Evolutionary conservation across 192 early-diverging fungal genomes (phyloP).

Genomic region (Coemansia biformis): DNA sequence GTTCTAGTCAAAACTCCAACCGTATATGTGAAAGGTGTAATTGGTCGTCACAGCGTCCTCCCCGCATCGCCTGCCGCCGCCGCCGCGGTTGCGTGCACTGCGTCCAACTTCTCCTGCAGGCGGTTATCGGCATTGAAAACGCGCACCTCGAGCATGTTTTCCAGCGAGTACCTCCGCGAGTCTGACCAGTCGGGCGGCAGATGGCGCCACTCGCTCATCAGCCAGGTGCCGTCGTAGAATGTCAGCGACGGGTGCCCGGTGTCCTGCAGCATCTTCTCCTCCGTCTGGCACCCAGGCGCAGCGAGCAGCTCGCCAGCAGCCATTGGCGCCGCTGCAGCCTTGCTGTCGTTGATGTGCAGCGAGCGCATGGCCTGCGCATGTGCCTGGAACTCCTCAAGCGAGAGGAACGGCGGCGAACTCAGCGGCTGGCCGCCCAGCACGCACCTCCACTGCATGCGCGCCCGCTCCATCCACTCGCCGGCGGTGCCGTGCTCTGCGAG

Average conservation of each 20-base stretch:
- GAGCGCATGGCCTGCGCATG: not conserved
- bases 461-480: constrained; percentile 32
- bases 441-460: constrained; percentile 48
- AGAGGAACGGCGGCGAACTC: constrained; percentile 27
- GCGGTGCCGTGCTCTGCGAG: constrained; percentile 40
- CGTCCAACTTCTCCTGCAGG: constrained; percentile 14
- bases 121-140: constrained; percentile 54
- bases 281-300: constrained; percentile 12
- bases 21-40: no score
- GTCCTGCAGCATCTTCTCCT: constrained; percentile 18
- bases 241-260: constrained; percentile 23
- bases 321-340: not conserved
- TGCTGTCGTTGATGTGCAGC: constrained; percentile 2
- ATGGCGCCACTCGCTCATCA: constrained; percentile 37
- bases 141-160: constrained; percentile 58
- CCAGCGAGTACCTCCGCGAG: constrained; percentile 63
- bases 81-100: no score
- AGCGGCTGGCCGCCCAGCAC: constrained; percentile 41
- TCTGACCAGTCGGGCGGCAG: constrained; percentile 47
- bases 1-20: no score
- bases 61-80: no score
- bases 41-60: no score
- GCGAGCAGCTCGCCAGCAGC: constrained; percentile 4
- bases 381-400: constrained; percentile 22
- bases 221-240: constrained; percentile 28